Percentiles rank a stretch among this genome's conserved stretches.
Conservation (phyloP, 2,329 filamentous ascomycete genomes). For the Clonostachys rhizophaga region DNA sequence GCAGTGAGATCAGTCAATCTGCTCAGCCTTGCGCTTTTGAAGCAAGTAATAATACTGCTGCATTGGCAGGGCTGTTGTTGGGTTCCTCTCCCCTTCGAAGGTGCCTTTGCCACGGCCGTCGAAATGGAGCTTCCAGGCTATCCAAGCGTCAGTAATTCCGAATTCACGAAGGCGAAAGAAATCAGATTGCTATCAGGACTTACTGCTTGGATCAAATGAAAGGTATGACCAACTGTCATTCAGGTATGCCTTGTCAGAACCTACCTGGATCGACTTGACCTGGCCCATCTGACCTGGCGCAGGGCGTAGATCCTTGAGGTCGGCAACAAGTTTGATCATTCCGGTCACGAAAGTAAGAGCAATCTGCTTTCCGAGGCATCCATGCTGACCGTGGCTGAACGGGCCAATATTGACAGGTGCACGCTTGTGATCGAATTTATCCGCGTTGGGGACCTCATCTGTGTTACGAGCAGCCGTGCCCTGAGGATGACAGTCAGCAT, state of each 20-base stretch:
- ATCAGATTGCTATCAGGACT: slow-evolving; percentile 10
- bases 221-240: slow-evolving; percentile 44
- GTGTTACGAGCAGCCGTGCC: slow-evolving; percentile 30
- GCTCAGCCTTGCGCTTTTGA: slow-evolving; percentile 20
- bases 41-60: slow-evolving; percentile 26
- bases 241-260: slow-evolving; percentile 32
- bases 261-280: slow-evolving; percentile 36
- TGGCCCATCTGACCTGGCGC: slow-evolving; percentile 38
- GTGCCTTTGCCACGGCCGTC: slow-evolving; percentile 26
- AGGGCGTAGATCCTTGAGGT: slow-evolving; percentile 36
- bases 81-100: slow-evolving; percentile 21
- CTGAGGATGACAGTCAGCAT: slow-evolving; percentile 14
- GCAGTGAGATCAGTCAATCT: no score
- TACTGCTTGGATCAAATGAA: slow-evolving; percentile 38
- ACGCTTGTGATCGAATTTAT: slow-evolving; percentile 35
- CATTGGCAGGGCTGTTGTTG: slow-evolving; percentile 12
- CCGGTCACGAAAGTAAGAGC: slow-evolving; percentile 32
- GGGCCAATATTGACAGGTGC: slow-evolving; percentile 30
- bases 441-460: slow-evolving; percentile 24
- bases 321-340: slow-evolving; percentile 33
- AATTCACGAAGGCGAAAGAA: not conserved
- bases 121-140: slow-evolving; percentile 28
- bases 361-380: slow-evolving; percentile 35
- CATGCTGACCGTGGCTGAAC: slow-evolving; percentile 40
- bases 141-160: not conserved